Conservation (phyloP, 1,139 yeast species). For the Nakaseomyces nivariensis region DNA sequence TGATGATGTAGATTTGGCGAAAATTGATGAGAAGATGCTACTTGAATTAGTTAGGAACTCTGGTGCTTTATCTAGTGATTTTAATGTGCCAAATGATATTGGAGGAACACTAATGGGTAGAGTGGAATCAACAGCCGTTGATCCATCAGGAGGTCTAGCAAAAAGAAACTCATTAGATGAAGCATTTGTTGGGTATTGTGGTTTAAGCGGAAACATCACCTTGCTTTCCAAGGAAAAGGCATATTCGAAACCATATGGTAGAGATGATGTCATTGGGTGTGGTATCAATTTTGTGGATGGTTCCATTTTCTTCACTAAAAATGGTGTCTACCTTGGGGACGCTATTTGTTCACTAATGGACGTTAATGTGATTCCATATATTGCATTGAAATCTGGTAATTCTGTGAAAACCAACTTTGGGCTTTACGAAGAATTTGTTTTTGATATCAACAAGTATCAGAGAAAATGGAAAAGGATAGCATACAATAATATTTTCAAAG, state of each 20-base stretch:
- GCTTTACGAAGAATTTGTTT: constrained; percentile 44
- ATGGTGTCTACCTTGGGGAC: constrained; percentile 55
- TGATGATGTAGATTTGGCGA: constrained; percentile 1
- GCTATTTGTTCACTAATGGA: constrained; percentile 40
- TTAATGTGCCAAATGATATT: constrained; percentile 4
- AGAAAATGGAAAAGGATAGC: constrained; percentile 34
- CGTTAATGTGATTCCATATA: constrained; percentile 36
- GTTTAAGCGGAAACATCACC: constrained; percentile 45
- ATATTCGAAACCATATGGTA: constrained; percentile 41
- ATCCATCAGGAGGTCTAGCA: constrained; percentile 9
- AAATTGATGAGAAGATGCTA: background rate
- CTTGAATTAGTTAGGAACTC: constrained; percentile 2
- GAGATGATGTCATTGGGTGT: constrained; percentile 68
- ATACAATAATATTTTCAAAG: constrained; percentile 24
- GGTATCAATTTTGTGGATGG: constrained; percentile 65
- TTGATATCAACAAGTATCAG: constrained; percentile 62
- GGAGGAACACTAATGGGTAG: constrained; percentile 8
- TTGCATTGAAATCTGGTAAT: constrained; percentile 43
- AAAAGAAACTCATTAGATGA: constrained; percentile 20
- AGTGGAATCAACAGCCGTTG: constrained; percentile 8
- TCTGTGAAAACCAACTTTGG: constrained; percentile 66
- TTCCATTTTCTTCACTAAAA: constrained; percentile 67
- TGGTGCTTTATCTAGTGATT: constrained; percentile 6
- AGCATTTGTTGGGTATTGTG: constrained; percentile 46
- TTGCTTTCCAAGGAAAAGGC: constrained; percentile 31